Evolutionary conservation across 345 rosid genomes (phyloP).

Genomic region (Clausena lansium): DNA sequence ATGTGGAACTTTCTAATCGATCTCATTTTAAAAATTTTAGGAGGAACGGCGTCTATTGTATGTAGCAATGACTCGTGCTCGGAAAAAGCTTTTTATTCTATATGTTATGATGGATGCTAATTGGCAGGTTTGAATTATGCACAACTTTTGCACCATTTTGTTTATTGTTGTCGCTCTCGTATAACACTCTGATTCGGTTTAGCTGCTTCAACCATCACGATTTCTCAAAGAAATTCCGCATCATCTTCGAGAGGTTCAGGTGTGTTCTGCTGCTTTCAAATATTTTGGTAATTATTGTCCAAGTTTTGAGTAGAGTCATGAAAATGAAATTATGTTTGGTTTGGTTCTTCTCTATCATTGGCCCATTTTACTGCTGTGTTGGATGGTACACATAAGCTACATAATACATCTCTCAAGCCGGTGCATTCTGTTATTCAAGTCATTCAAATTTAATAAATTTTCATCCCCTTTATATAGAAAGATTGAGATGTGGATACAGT

Average conservation of each 20-base stretch:
- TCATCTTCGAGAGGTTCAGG: slow-evolving; percentile 74
- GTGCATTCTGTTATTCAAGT: not conserved
- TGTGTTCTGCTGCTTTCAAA: slow-evolving; percentile 14
- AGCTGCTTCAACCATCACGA: slow-evolving; percentile 92
- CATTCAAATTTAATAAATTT: not conserved
- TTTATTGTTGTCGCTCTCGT: slow-evolving; percentile 12
- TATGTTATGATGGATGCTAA: slow-evolving; percentile 76
- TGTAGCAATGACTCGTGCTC: slow-evolving; percentile 98
- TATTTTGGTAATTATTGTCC: not conserved
- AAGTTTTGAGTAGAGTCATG: not conserved
- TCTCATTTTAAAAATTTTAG: slow-evolving; percentile 36
- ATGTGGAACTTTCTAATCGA: not conserved
- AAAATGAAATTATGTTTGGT: not conserved
- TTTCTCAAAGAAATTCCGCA: slow-evolving; percentile 91
- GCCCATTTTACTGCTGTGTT: not conserved
- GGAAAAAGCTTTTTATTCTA: slow-evolving; percentile 73
- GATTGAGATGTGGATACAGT: not conserved
- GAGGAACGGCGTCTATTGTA: slow-evolving; percentile 89
- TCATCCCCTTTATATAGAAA: not conserved
- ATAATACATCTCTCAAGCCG: not conserved
- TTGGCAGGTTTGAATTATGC: slow-evolving; percentile 74
- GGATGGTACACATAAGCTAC: not conserved
- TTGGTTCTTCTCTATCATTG: not conserved
- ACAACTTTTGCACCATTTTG: slow-evolving; percentile 16
- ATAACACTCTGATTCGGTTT: slow-evolving; percentile 28